Evolutionary conservation across 306 rosid species (phyloP).

Genomic region (Prunus campanulata): DNA sequence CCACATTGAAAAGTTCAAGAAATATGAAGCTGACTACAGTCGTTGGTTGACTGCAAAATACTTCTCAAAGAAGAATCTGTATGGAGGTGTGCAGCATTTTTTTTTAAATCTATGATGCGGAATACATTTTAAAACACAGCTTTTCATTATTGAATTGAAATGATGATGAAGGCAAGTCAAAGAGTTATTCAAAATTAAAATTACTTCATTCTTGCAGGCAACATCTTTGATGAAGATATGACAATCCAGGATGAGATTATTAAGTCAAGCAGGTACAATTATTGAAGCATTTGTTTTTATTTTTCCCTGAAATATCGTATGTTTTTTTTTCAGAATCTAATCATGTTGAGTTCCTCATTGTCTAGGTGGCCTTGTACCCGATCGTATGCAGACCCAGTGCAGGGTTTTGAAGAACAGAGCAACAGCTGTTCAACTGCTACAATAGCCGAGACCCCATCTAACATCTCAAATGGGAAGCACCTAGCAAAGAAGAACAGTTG

Average conservation of each 20-base stretch:
- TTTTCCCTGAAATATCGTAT: neutral
- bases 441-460: conserved; percentile 14
- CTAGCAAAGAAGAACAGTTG: conserved; percentile 32
- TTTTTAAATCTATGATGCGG: neutral
- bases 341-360: conserved; percentile 4
- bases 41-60: conserved; percentile 47
- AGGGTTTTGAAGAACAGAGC: conserved; percentile 43
- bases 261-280: conserved; percentile 50
- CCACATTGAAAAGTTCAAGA: conserved; percentile 44
- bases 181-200: neutral
- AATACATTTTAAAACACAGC: neutral
- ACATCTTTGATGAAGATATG: conserved; percentile 36
- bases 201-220: conserved; percentile 28
- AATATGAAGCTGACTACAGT: conserved; percentile 49
- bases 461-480: conserved; percentile 41
- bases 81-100: conserved; percentile 39
- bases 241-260: conserved; percentile 35
- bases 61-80: conserved; percentile 45
- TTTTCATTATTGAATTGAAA: neutral
- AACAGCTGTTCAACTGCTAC: conserved; percentile 20
- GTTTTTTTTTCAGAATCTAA: conserved; percentile 1
- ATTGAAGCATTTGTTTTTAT: neutral
- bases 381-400: conserved; percentile 51
- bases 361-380: conserved; percentile 50
- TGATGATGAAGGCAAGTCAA: neutral